Evolutionary conservation across 169 alveolate genomes (phyloP).

Genomic region (Fabrea salina): DNA sequence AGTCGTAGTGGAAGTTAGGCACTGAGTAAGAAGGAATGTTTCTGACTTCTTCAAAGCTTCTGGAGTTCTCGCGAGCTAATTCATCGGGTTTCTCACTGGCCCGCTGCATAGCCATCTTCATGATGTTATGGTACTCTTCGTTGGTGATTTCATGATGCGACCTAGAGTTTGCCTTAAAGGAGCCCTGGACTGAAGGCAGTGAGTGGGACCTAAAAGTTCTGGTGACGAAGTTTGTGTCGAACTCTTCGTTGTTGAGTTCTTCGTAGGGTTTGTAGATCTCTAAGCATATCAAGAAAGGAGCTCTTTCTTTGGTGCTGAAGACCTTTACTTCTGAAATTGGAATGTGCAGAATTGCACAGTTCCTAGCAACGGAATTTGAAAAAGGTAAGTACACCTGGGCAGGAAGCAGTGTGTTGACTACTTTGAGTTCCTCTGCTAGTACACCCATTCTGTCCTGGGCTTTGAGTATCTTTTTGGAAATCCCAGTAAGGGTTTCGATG

Average conservation of each 20-base stretch:
- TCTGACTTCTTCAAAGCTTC: background rate
- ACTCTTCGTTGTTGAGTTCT: background rate
- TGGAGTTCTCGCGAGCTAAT: too few species aligned
- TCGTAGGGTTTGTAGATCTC: slow-evolving; percentile 71
- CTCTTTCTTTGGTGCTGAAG: slow-evolving; percentile 81
- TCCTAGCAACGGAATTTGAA: slow-evolving; percentile 34
- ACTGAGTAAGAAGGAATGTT: background rate
- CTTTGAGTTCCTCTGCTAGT: background rate
- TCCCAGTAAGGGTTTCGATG: slow-evolving; percentile 17
- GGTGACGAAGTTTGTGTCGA: background rate
- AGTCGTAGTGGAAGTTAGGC: background rate
- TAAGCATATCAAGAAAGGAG: slow-evolving; percentile 79
- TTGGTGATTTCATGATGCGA: background rate
- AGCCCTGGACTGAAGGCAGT: background rate
- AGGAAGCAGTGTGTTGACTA: slow-evolving; percentile 16
- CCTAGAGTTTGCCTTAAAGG: background rate
- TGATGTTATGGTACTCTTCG: background rate
- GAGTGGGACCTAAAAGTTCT: background rate
- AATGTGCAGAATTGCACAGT: slow-evolving; percentile 71
- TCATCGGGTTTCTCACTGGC: background rate
- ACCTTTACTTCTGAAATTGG: slow-evolving; percentile 66
- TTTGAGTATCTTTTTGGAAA: background rate
- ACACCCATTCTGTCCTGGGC: background rate
- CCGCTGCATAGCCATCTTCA: background rate
- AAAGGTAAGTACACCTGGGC: slow-evolving; percentile 30